Evolutionary conservation across 129 eudicot genomes (phyloP), one percentile per base, ranked within the genome.

Genomic region (Flaveria linearis): DNA sequence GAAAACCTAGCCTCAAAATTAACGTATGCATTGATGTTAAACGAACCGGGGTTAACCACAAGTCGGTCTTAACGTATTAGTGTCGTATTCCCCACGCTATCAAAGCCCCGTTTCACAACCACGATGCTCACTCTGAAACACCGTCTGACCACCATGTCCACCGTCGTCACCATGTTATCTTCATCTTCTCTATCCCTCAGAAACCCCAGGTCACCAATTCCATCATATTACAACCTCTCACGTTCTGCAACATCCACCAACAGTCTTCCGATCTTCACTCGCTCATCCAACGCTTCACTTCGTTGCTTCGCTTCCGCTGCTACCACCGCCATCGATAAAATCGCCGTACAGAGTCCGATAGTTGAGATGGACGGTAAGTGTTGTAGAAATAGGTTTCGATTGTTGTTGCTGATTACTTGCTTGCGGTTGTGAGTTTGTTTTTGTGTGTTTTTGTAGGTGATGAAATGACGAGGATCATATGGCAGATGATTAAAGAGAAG

Each of bases 381-480:
- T 8, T 57, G 9, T 6, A 14, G 3, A 9, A 47, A 16, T 71
- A 25, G 36, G 36, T 49, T 0, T 71, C 17, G 39, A 36, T 58
- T 18, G 64, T 16, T 33, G 72, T 67, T 73, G 2, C 4, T 45
- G 28, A 7, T 68, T 41, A 43, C 22, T 33, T 10, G 23, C 7
- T 55, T 5, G 41, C 72, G 55, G 22, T 39, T 76, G 47, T 6
- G 25, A 36, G 50, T 1, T 45, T 45, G 11, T 45, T 9, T 75
- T 17, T 45, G 51, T 73, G 60, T 16, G 7, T 69, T 69, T 7
- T 13, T 76, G 46, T 68, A 93, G 98, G 98, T 15, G 98, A 93
- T 82, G 98, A 93, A 72, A 93, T 93, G 98, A 82, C 98, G 71
- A 86, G 98, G 87, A 78, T 93, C 68, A 93, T 93, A 30, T 93